A percentile compares a stretch with the other conserved stretches of the same genome.
Conservation (phyloP, 179 eudicot genomes). For the Beta macrorhiza region DNA sequence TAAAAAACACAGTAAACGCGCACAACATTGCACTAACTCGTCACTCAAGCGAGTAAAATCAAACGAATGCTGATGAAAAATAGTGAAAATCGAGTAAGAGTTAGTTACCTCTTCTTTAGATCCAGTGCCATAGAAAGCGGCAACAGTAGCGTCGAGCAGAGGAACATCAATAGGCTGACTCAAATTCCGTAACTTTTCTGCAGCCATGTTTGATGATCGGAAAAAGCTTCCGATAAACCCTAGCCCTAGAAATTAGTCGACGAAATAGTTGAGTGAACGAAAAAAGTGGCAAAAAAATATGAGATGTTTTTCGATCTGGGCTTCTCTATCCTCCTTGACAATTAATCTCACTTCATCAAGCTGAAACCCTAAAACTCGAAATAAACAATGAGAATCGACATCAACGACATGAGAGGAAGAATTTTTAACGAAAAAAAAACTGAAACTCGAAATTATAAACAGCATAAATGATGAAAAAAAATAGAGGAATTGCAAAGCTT, state of each 20-base stretch:
- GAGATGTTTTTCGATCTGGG: too few relatives aligned
- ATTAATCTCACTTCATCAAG: too few relatives aligned
- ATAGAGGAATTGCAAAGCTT: too few relatives aligned
- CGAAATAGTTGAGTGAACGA: background rate
- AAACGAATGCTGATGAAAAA: background rate
- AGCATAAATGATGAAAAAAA: too few relatives aligned
- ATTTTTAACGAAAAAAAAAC: too few relatives aligned
- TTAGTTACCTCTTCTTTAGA: slow-evolving; percentile 76
- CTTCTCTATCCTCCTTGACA: too few relatives aligned
- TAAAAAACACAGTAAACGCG: too few relatives aligned
- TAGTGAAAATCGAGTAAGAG: background rate
- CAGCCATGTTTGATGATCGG: slow-evolving; percentile 54
- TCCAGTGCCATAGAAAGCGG: slow-evolving; percentile 97
- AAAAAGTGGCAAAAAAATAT: slow-evolving; percentile 16
- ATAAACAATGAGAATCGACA: too few relatives aligned
- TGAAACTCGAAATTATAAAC: too few relatives aligned
- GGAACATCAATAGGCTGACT: slow-evolving; percentile 88
- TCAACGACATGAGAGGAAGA: too few relatives aligned
- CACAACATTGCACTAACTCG: background rate
- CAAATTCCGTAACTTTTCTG: slow-evolving; percentile 88
- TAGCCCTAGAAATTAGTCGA: slow-evolving; percentile 24
- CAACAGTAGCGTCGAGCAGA: slow-evolving; percentile 87
- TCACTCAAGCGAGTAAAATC: background rate
- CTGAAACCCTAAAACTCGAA: too few relatives aligned
- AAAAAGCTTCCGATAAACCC: slow-evolving; percentile 31